A percentile compares a stretch with the other conserved stretches of the same genome.
phyloP scores from a whole-genome alignment of 2,329 filamentous ascomycete species.

The Lachnellula willkommii region DNA sequence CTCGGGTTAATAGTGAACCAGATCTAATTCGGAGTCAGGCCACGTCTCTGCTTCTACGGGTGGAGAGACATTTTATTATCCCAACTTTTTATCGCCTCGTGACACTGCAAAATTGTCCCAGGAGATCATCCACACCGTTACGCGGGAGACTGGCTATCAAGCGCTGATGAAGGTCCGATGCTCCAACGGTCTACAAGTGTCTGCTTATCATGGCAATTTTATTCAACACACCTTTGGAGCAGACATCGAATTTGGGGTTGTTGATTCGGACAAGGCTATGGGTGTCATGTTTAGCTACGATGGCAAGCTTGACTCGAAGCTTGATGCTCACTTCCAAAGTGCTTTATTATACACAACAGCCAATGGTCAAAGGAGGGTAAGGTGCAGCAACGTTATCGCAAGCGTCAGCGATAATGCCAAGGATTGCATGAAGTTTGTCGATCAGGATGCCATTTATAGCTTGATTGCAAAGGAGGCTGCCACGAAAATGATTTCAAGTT shows the following conservation, averaged over 20 bases:
- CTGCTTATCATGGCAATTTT: conserved; percentile 94
- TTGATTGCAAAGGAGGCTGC: conserved; percentile 92
- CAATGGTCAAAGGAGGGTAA: conserved; percentile 78
- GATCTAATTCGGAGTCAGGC: conserved; percentile 42
- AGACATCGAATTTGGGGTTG: conserved; percentile 86
- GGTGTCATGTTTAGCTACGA: conserved; percentile 91
- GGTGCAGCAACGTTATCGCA: conserved; percentile 90
- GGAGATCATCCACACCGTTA: conserved; percentile 82
- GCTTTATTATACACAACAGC: conserved; percentile 92
- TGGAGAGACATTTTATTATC: conserved; percentile 93
- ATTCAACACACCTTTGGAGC: conserved; percentile 92
- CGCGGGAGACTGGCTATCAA: conserved; percentile 88
- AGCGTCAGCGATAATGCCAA: conserved; percentile 81
- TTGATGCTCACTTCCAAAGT: conserved; percentile 96
- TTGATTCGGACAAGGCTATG: conserved; percentile 91
- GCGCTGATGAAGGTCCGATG: conserved; percentile 97
- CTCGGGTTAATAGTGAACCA: conserved; percentile 1
- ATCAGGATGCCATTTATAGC: conserved; percentile 87
- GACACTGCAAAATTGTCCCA: conserved; percentile 78
- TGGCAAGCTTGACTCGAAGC: conserved; percentile 91
- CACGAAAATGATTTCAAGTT: conserved; percentile 69
- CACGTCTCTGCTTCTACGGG: conserved; percentile 85
- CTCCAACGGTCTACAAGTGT: conserved; percentile 90
- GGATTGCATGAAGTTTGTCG: conserved; percentile 85
- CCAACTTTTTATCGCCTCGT: conserved; percentile 85